Conservation (phyloP, 306 rosid genomes). For the Prosopis cineraria region DNA sequence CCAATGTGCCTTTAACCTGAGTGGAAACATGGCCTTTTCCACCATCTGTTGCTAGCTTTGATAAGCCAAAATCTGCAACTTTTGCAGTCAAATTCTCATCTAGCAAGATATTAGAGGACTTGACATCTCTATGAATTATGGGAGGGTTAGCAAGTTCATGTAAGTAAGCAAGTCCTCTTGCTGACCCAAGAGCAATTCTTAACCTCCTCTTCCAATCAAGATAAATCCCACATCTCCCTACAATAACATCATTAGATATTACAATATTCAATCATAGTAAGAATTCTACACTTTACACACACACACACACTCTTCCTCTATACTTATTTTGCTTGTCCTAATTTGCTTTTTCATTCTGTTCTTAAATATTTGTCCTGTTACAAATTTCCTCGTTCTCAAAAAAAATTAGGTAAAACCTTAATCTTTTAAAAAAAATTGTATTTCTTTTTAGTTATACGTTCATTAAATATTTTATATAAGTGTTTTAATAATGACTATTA, state of each 20-base stretch:
- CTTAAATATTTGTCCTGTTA: no score
- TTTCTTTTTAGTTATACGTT: no score
- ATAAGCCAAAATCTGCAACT: conserved; percentile 97
- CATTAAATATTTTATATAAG: no score
- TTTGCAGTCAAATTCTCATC: conserved; percentile 85
- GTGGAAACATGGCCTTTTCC: conserved; percentile 88
- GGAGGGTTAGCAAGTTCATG: conserved; percentile 98
- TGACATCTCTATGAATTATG: conserved; percentile 91
- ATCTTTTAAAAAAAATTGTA: no score
- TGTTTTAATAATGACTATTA: no score
- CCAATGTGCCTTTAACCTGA: conserved; percentile 96
- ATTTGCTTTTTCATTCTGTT: no score
- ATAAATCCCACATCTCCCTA: conserved; percentile 74
- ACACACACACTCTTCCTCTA: no score
- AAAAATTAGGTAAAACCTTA: no score
- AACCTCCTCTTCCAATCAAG: conserved; percentile 98
- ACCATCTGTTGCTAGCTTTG: conserved; percentile 75
- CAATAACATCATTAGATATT: conserved; percentile 25
- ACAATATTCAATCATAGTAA: no score
- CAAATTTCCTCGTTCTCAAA: no score
- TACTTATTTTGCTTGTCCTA: no score
- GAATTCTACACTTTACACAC: no score
- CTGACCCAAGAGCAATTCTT: conserved; percentile 89
- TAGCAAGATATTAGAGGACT: conserved; percentile 76
- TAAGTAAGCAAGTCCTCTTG: conserved; percentile 91